Evolutionary conservation across 2,329 filamentous ascomycete genomes (phyloP), one percentile per base, ranked within the genome.

Genomic region (Sclerotinia nivalis): DNA sequence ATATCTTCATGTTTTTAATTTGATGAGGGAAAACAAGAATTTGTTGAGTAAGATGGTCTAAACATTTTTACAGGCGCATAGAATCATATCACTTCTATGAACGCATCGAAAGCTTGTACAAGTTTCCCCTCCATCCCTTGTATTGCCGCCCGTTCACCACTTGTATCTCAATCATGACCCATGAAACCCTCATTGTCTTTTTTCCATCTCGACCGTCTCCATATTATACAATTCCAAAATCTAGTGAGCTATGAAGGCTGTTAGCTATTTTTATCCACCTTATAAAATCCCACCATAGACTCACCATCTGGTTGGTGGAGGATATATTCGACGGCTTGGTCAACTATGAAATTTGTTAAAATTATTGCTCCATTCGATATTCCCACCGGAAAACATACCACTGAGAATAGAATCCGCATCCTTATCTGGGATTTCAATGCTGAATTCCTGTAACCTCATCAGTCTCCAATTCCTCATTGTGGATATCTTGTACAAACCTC

Each of bases 401-500:
- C 89, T 92, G 84, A 91, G 89, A 80, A 93, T 92, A 72, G 87
- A 85, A 80, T 93, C 90, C 71, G 90, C 90, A 80, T 92, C 89
- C 84, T 92, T 92, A 82, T 93, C 90, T 76, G 90, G 90, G 78
- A 93, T 93, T 83, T 93, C 90, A 82, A 93, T 91, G 86, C 90
- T 88, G 80, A 89, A 89, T 79, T 89, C 85, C 84, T 75, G 69
- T 70, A 75, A 76, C 61, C 73, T 61, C 20, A 73, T 81, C 69
- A 79, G 75, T 62, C 70, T 34, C 52, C 55, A n/a, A 12, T 61
- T 47, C 31, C 67, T 45, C 64, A 47, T 67, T 45, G 18, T 25
- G 31, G 52, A 37, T 40, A 12, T 25, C 43, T 22, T 61, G 70
- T 68, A 73, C 73, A 69, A 76, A 93, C 91, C 90, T 99, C 96